Percentiles rank a stretch among this genome's conserved stretches.
phyloP scores from a whole-genome alignment of 2,329 filamentous ascomycete genomes.

The Akanthomyces muscarius region DNA sequence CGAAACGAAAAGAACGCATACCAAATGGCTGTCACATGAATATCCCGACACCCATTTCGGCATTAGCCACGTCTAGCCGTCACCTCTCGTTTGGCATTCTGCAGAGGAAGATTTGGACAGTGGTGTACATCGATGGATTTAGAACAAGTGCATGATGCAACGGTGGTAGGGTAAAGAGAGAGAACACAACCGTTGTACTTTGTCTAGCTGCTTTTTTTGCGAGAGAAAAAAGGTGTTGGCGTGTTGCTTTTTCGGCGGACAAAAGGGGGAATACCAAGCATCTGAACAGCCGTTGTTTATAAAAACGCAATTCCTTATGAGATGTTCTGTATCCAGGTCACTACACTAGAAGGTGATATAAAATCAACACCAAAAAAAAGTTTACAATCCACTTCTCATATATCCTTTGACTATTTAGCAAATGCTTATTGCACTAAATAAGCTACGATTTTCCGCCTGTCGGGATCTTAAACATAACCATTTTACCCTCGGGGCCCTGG shows the following conservation, averaged over 20 bases:
- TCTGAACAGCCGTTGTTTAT: slow-evolving; percentile 9
- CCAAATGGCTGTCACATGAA: neutral
- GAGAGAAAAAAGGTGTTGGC: slow-evolving; percentile 9
- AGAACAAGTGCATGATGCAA: slow-evolving; percentile 9
- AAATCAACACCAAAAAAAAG: neutral
- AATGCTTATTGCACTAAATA: too few relatives aligned
- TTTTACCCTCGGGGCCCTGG: neutral
- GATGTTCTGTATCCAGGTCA: neutral
- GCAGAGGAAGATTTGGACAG: neutral
- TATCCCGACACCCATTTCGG: neutral
- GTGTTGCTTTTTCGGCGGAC: slow-evolving; percentile 4
- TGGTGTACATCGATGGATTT: slow-evolving; percentile 6
- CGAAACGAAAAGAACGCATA: slow-evolving; percentile 1
- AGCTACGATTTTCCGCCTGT: neutral
- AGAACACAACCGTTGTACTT: neutral
- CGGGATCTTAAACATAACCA: neutral
- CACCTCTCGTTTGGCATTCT: neutral
- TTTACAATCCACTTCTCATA: neutral
- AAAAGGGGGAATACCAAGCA: slow-evolving; percentile 12
- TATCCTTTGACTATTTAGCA: too few relatives aligned
- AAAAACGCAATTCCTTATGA: slow-evolving; percentile 5
- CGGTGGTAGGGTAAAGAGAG: neutral
- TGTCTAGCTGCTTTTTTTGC: slow-evolving; percentile 8
- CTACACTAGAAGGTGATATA: neutral
- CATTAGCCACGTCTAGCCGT: slow-evolving; percentile 1